Evolutionary conservation across 2,329 filamentous ascomycete species (phyloP), one percentile per base, ranked within the genome.

Genomic region (Hirsutella rhossiliensis): DNA sequence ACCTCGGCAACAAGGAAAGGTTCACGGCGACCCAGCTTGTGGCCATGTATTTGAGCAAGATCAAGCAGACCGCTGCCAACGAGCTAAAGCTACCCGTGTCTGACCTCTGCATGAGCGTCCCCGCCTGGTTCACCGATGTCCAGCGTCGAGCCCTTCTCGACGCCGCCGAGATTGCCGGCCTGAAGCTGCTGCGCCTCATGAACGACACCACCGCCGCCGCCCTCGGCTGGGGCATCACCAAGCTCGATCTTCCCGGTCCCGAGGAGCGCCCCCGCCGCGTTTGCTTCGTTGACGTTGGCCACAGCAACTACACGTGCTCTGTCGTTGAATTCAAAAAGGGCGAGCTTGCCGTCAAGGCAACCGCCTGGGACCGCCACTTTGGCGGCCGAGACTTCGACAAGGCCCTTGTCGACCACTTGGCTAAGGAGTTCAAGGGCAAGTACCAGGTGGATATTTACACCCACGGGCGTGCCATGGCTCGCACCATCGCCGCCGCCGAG

Each of bases 191-290:
- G 52, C 82, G 92, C 48, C 75, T 98, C 50, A 94, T 98, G 75
- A 98, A 98, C 71, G 92, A 97, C 70, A 96, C 87, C 54, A 97
- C 92, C 42, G 92, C 92, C 48, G 88, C 89, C 51, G 92, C 92
- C 50, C 81, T 98, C 39, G 92, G 92, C 52, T 98, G 88, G 65
- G 92, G 92, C 63, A 97, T 98, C 72, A 96, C 92, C 58, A 97
- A 98, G 76, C 76, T 89, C 49, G 92, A 98, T 64, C 80, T 98
- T 30, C 92, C 89, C 46, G 71, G 72, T 27, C 75, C 83, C 37
- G 92, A 97, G 58, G 89, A 97, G 79, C 87, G 87, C 73, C 89
- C 92, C 48, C 82, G 85, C 60, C 80, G 90, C 45, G 88, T 97
- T 44, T 82, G 78, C 54, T 96, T 98, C 59, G 70, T 98, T 67